Evolutionary conservation across 2,329 filamentous ascomycete species (phyloP).

Genomic region (Macroventuria anomochaeta): DNA sequence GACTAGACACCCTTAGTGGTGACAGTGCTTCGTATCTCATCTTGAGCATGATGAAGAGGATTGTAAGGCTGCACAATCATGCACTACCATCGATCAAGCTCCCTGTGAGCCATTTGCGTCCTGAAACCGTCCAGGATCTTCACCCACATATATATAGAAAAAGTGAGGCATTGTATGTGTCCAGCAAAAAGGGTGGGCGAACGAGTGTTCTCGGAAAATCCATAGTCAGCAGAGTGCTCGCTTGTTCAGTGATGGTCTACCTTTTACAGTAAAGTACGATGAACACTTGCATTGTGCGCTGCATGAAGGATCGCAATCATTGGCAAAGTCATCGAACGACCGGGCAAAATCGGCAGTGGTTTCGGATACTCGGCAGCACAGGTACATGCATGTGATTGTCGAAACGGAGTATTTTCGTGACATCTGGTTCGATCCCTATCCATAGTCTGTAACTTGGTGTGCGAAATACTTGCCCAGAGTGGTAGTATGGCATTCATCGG

Average conservation of each 20-base stretch:
- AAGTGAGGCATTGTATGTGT: constrained; percentile 1
- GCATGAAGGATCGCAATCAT: background rate
- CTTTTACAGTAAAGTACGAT: background rate
- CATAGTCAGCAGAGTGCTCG: background rate
- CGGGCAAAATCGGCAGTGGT: constrained; percentile 12
- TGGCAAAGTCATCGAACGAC: constrained; percentile 6
- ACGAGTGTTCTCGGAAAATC: constrained; percentile 6
- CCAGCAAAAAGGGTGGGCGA: constrained; percentile 11
- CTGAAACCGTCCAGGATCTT: background rate
- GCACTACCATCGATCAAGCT: background rate
- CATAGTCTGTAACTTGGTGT: background rate
- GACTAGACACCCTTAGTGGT: background rate
- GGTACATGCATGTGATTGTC: background rate
- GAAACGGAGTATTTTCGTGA: background rate
- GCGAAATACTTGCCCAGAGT: background rate
- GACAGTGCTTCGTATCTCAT: background rate
- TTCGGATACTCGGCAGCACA: constrained; percentile 10
- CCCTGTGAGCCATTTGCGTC: background rate
- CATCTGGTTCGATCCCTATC: background rate
- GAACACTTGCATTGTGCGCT: background rate
- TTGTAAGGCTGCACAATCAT: background rate
- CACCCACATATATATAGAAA: background rate
- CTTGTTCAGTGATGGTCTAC: background rate
- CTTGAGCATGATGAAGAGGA: background rate
- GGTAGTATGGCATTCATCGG: background rate